A percentile compares a stretch with the other conserved stretches of the same genome.
Conservation (phyloP, 2,329 filamentous ascomycete genomes). For the Immersiporthe knoxdaviesiana region DNA sequence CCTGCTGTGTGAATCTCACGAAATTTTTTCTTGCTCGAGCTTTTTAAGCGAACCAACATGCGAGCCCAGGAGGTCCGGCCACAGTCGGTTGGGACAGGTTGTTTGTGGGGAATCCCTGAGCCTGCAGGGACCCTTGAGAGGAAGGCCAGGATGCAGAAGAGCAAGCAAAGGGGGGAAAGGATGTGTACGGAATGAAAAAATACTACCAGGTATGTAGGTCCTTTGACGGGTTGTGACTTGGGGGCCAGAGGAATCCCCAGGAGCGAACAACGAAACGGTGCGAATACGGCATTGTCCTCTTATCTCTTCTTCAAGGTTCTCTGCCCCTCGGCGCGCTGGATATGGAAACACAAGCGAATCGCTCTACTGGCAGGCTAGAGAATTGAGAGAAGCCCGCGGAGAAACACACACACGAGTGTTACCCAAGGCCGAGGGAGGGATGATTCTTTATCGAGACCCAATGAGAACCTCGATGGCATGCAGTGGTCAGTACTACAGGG, state of each 20-base stretch:
- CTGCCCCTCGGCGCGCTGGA: conserved; percentile 4
- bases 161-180: not conserved
- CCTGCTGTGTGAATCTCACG: not conserved
- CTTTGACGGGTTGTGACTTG: conserved; percentile 3
- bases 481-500: not conserved
- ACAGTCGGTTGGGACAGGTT: conserved; percentile 16
- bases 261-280: conserved; percentile 17
- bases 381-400: not conserved
- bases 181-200: too few relatives aligned
- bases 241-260: not conserved
- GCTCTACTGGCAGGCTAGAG: not conserved
- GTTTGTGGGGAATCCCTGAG: conserved; percentile 16
- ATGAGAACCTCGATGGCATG: not conserved
- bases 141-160: not conserved
- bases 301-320: not conserved
- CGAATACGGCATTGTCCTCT: conserved; percentile 12
- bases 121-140: conserved; percentile 19
- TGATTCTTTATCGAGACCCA: not conserved
- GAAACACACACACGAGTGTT: conserved; percentile 7
- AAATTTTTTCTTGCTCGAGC: conserved; percentile 13
- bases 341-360: conserved; percentile 14
- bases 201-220: conserved; percentile 10
- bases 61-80: not conserved
- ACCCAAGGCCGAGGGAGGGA: too few relatives aligned
- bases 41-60: not conserved